phyloP scores from a whole-genome alignment of 192 early-diverging fungal genomes.

The Umbelopsis sp. region DNA sequence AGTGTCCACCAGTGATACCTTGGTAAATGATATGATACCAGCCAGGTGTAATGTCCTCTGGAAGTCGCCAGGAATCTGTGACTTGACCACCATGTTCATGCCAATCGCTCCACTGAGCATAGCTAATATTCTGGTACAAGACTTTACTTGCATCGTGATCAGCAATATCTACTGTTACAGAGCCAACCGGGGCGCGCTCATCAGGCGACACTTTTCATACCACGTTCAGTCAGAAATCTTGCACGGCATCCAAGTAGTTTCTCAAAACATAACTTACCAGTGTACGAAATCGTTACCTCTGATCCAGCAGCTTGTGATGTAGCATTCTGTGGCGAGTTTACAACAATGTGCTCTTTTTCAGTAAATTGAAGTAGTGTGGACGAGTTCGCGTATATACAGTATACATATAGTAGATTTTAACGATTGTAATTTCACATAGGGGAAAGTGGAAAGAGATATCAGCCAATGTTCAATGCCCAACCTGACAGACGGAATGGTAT shows the following conservation, averaged over 20 bases:
- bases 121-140: not conserved
- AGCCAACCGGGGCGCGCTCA: not conserved
- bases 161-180: not conserved
- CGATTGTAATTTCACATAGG: not conserved
- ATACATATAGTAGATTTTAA: not conserved
- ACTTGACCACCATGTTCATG: not conserved
- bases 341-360: not conserved
- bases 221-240: not conserved
- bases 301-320: not conserved
- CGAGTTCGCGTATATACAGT: not conserved
- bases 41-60: not conserved
- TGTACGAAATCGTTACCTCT: not conserved
- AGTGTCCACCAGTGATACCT: constrained; percentile 1
- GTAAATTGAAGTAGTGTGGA: not conserved
- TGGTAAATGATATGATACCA: constrained; percentile 2
- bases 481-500: not conserved
- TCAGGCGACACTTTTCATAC: not conserved
- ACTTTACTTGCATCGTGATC: not conserved
- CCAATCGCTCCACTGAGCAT: constrained; percentile 11
- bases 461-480: no score
- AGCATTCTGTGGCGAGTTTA: not conserved
- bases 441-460: no score
- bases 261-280: not conserved
- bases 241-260: not conserved
- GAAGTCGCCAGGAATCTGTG: not conserved